Base-by-base conservation (phyloP, 2,329 filamentous ascomycete genomes). In the Trichophyton verrucosum region DNA sequence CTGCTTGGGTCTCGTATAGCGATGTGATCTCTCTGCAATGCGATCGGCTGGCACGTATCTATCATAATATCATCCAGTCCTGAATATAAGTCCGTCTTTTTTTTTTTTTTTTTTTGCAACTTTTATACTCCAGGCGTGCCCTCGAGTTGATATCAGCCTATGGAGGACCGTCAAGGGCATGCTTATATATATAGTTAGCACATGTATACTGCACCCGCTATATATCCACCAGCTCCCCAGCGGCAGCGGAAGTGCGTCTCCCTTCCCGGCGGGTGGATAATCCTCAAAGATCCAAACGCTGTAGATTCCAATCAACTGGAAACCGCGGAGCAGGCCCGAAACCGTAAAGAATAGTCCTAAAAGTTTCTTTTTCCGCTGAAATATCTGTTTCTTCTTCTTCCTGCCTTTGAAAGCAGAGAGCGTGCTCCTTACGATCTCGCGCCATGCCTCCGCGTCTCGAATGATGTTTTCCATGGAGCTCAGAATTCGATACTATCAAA, bases 301-400 rank as follows among this genome's bases (percentile, higher is more conserved):
- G 17, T 13, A 20, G 27, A 33, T 55, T 55, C 51, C 51, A 55
- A 55, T 55, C 51, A 55, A 55, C 51, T 55, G 51, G 51, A 55
- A 55, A 55, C 51, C 51, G 51, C 51, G 51, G 51, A 55, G 51
- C 51, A 33, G 51, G 51, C 33, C 30, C 51, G 51, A 55, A 55
- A 55, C 51, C n/a, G 27, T 55, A 55, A 30, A 55, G 51, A 8
- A 36, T 13, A 36, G 15, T 55, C 51, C 51, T 55, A 33, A 38
- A 33, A n/a, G 11, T 55, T 55, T 17, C n/a, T 38, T 55, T 55
- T 51, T 51, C 46, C 22, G 6, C 15, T 38, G 33, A 9, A 44
- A 44, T 44, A 44, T 20, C 40, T 13, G 46, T 13, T 6, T 55
- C 27, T 6, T 55, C 30, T 55, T 17, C 27, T 11, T 6, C 40